Evolutionary conservation across 345 rosid species (phyloP), one percentile per base, ranked within the genome.

Genomic region (Aurinia saxatilis): DNA sequence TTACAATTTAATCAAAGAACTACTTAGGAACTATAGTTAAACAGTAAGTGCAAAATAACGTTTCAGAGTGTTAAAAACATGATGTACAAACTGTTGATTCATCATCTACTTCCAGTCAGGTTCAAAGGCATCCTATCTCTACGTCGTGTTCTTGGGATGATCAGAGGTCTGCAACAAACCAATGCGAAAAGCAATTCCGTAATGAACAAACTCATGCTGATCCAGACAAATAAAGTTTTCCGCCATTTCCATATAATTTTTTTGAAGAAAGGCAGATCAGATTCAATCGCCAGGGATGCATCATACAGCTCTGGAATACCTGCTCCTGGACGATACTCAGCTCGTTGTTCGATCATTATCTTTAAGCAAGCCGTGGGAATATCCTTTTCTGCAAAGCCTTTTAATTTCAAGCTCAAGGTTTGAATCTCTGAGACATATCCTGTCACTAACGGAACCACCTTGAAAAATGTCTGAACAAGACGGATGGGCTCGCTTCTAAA

Each of bases 271-370:
- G 91, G 83, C 56, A 87, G 95, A 55, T 84, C 82, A 0, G 99
- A 84, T 55, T 81, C 80, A 5, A 90, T 79, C 14, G 46, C 40
- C 2, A 90, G 47, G 1, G 88, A 82, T 5, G 95, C 87, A 7
- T 79, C 90, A 11, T 87, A 82, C 57, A 90, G 71, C 79, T 90
- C 95, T 27, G 96, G 99, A 61, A 93, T 78, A 52, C 99, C 97
- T 40, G 83, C 91, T 23, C 82, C 88, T 0, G 82, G 78, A 25
- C 19, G 73, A 56, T 56, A 84, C 31, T 85, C 92, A 1, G 97
- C 97, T 47, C 96, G 77, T 39, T 87, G 97, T 70, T 85, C 96
- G 8, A 87, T 75, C 23, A 62, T 41, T 50, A 85, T 83, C 71
- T 73, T 71, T 44, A 71, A 25, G 21, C 75, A 71, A 61, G 90